Evolutionary conservation across 1,139 yeast species (phyloP).

Genomic region (Blastobotrys apis): DNA sequence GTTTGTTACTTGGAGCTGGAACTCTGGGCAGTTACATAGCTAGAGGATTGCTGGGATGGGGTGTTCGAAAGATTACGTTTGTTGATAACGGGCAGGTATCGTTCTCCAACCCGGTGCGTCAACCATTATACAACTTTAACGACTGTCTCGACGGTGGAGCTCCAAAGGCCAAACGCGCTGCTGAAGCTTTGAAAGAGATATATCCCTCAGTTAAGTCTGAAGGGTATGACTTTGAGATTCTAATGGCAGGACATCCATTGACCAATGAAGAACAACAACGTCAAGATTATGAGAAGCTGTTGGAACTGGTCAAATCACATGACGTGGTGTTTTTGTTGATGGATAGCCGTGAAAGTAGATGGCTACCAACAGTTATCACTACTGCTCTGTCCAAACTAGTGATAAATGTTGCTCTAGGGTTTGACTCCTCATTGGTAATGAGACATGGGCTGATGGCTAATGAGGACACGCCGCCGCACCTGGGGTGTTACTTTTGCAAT

Average conservation of each 20-base stretch:
- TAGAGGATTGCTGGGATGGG: slow-evolving; percentile 89
- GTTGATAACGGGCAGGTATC: slow-evolving; percentile 89
- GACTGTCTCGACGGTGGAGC: slow-evolving; percentile 75
- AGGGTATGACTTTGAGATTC: slow-evolving; percentile 70
- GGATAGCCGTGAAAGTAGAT: slow-evolving; percentile 93
- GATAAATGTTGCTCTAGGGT: slow-evolving; percentile 90
- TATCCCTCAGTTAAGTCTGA: slow-evolving; percentile 69
- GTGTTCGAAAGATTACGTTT: slow-evolving; percentile 75
- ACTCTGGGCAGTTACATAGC: slow-evolving; percentile 92
- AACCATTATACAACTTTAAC: slow-evolving; percentile 71
- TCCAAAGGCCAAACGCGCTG: slow-evolving; percentile 73
- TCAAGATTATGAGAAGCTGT: slow-evolving; percentile 49
- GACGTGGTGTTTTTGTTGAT: slow-evolving; percentile 76
- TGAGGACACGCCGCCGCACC: slow-evolving; percentile 36
- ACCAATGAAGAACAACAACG: slow-evolving; percentile 49
- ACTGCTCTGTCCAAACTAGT: slow-evolving; percentile 63
- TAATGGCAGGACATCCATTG: slow-evolving; percentile 93
- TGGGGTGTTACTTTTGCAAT: slow-evolving; percentile 94
- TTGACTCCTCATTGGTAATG: slow-evolving; percentile 89
- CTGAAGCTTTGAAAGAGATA: slow-evolving; percentile 60
- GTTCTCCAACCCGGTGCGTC: slow-evolving; percentile 92
- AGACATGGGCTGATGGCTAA: slow-evolving; percentile 62
- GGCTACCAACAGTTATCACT: slow-evolving; percentile 90
- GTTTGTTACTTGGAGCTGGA: slow-evolving; percentile 89
- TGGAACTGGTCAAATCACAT: slow-evolving; percentile 54